Evolutionary conservation across 441 rosid genomes (phyloP).

Genomic region (Eruca vesicaria): DNA sequence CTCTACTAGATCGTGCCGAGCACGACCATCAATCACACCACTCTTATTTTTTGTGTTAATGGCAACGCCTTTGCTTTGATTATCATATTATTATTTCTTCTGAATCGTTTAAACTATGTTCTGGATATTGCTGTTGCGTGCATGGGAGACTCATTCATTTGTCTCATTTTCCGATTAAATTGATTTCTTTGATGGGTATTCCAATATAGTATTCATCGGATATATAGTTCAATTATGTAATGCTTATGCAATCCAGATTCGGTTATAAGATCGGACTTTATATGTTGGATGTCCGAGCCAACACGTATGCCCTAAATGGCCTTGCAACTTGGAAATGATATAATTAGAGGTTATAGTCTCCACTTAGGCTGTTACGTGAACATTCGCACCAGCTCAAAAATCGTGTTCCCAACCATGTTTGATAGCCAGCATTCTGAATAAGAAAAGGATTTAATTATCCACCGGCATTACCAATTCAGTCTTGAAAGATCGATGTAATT

Average conservation of each 20-base stretch:
- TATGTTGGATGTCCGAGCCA: no score
- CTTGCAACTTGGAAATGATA: background rate
- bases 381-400: no score
- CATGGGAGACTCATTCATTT: slow-evolving; percentile 23
- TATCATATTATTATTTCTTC: background rate
- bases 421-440: no score
- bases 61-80: background rate
- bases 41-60: background rate
- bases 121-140: slow-evolving; percentile 21
- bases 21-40: slow-evolving; percentile 19
- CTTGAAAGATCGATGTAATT: no score
- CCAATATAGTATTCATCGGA: background rate
- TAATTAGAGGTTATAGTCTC: background rate
- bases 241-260: background rate
- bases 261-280: no score
- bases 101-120: background rate
- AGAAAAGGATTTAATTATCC: no score
- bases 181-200: background rate
- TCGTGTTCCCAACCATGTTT: no score
- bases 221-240: background rate
- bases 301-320: background rate
- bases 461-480: no score
- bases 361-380: background rate
- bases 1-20: slow-evolving; percentile 23
- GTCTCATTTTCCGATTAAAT: background rate